phyloP scores from a whole-genome alignment of 78 protist genomes.

The Dictyostelium capitatum region DNA sequence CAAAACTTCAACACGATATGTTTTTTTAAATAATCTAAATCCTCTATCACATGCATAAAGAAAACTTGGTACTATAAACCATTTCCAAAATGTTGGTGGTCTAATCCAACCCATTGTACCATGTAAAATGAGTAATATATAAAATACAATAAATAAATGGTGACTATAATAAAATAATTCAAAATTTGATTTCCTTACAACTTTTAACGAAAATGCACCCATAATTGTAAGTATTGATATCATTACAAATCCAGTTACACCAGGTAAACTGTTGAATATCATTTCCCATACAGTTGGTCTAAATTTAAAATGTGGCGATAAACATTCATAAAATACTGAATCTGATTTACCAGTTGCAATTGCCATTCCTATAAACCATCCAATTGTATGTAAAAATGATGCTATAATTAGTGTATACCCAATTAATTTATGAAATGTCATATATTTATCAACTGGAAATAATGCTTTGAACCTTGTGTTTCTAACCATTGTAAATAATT shows the following conservation, averaged over 20 bases:
- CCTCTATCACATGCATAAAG: conserved; percentile 91
- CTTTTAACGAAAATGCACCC: conserved; percentile 83
- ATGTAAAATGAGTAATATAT: conserved; percentile 83
- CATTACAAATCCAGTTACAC: conserved; percentile 87
- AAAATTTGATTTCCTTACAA: conserved; percentile 84
- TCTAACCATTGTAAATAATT: conserved; percentile 70
- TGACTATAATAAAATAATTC: conserved; percentile 95
- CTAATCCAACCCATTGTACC: conserved; percentile 78
- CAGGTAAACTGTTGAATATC: conserved; percentile 54
- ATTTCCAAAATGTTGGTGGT: conserved; percentile 86
- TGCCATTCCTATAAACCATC: background rate
- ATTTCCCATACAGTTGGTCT: conserved; percentile 55
- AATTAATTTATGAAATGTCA: conserved; percentile 83
- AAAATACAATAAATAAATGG: conserved; percentile 93
- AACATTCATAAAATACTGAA: background rate
- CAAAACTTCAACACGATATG: conserved; percentile 36
- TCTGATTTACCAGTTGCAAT: background rate
- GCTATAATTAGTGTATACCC: conserved; percentile 80
- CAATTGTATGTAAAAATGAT: conserved; percentile 43
- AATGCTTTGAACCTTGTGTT: conserved; percentile 36
- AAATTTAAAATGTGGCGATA: conserved; percentile 7
- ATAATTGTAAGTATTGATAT: conserved; percentile 85
- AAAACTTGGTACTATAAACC: conserved; percentile 86
- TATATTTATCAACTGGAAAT: conserved; percentile 91
- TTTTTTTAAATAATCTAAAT: conserved; percentile 64